phyloP scores from a whole-genome alignment of 2,329 filamentous ascomycete genomes.

The Calonectria hawksworthii region DNA sequence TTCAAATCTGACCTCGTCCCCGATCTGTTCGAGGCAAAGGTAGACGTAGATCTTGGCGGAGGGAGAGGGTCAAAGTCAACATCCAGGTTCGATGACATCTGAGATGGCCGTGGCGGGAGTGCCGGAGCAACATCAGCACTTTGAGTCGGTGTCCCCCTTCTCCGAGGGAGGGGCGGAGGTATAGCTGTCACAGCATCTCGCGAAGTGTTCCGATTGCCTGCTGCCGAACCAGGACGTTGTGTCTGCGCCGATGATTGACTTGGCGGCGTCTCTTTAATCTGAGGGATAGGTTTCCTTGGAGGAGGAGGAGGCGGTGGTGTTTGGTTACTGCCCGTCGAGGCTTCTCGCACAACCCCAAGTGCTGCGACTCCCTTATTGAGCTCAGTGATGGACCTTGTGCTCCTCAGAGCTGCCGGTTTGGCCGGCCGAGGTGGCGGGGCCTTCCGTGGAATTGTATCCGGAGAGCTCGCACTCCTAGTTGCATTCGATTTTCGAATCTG shows the following conservation, averaged over 20 bases:
- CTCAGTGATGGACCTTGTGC: slow-evolving; percentile 53
- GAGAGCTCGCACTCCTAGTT: slow-evolving; percentile 41
- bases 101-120: slow-evolving; percentile 51
- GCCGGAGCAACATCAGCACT: slow-evolving; percentile 41
- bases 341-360: slow-evolving; percentile 30
- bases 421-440: slow-evolving; percentile 67
- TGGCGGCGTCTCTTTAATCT: slow-evolving; percentile 36
- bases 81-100: slow-evolving; percentile 55
- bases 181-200: slow-evolving; percentile 34
- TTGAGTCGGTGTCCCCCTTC: slow-evolving; percentile 57
- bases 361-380: slow-evolving; percentile 37
- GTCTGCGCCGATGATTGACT: slow-evolving; percentile 58
- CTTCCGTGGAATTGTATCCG: slow-evolving; percentile 50
- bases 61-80: slow-evolving; percentile 58
- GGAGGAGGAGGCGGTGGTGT: slow-evolving; percentile 51
- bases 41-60: slow-evolving; percentile 45
- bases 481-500: slow-evolving; percentile 45
- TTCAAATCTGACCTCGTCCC: slow-evolving; percentile 49
- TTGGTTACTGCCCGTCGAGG: slow-evolving; percentile 25
- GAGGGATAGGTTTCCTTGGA: slow-evolving; percentile 50
- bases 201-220: slow-evolving; percentile 34
- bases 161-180: slow-evolving; percentile 63
- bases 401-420: slow-evolving; percentile 70
- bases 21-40: slow-evolving; percentile 43
- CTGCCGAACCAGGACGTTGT: slow-evolving; percentile 54